Evolutionary conservation across 768 basidiomycete genomes (phyloP), one percentile per base, ranked within the genome.

Genomic region (Russula compacta): DNA sequence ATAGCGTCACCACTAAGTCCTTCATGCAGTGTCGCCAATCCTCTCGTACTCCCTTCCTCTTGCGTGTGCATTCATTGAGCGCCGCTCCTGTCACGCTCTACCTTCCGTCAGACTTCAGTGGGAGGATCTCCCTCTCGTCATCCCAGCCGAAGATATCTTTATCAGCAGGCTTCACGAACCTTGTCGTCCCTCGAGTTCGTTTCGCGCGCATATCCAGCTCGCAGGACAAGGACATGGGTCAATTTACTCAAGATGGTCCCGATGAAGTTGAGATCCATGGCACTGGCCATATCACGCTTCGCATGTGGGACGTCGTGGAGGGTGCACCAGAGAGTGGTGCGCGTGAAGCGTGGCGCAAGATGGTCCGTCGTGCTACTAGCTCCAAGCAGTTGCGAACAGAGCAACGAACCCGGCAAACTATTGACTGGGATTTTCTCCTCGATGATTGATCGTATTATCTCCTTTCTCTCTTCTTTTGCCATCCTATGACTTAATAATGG

Each of bases 401-500:
- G 24, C 59, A 56, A 39, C 59, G 53, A 54, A 80, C 81, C 7
- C 82, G 81, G 67, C 67, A 68, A 35, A 65, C 75, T 47, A 84
- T 87, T 60, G 79, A 89, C 72, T 90, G 88, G 88, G 88, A 90
- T 70, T 89, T 86, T 72, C 74, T 90, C 59, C 77, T 90, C 51
- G 86, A 88, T 61, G 85, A 86, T 68, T 87, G 73, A 56, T 42
- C 17, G 19, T 24, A 17, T 32, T 21, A 3, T 19, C 6, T 17
- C 24, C 11, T 19, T 6, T 35, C 19, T 14, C 14, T 29, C 24
- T 47, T 9, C 38, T 29, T 17, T 40, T 32, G 14, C 6, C 47
- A 43, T 39, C 14, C 39, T 33, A 7, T 36, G 38, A 12, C 46
- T 52, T 38, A 38, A 12, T 47, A 52, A 57, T 61, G 35, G 42